phyloP scores from a whole-genome alignment of 106 monocot species.

The Allium sativum region DNA sequence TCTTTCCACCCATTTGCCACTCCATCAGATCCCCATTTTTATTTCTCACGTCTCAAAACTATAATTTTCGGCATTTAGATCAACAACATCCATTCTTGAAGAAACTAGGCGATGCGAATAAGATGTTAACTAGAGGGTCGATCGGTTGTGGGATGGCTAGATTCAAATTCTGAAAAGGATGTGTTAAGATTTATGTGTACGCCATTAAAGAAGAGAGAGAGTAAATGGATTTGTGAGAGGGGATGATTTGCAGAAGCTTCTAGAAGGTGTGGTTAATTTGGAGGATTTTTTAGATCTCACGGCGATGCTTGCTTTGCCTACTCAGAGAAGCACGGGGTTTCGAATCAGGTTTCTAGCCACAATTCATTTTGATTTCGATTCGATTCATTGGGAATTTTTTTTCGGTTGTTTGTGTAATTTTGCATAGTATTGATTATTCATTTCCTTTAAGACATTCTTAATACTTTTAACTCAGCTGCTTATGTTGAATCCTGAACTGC shows the following conservation, averaged over 20 bases:
- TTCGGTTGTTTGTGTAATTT: too few species aligned
- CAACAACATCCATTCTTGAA: too few species aligned
- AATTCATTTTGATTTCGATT: constrained; percentile 22
- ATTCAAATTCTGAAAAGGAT: constrained; percentile 91
- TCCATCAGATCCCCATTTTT: too few species aligned
- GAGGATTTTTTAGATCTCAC: constrained; percentile 92
- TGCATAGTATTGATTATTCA: too few species aligned
- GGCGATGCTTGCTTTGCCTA: constrained; percentile 87
- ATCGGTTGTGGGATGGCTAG: constrained; percentile 78
- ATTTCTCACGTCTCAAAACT: too few species aligned
- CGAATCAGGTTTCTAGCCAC: constrained; percentile 34
- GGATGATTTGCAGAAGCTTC: constrained; percentile 47
- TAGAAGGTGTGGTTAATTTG: constrained; percentile 55
- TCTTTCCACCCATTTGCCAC: too few species aligned
- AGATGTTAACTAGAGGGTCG: constrained; percentile 55
- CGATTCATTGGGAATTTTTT: not conserved
- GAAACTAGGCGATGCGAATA: constrained; percentile 72
- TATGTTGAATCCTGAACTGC: too few species aligned
- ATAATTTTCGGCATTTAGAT: too few species aligned
- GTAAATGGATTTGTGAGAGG: constrained; percentile 40
- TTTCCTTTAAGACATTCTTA: too few species aligned
- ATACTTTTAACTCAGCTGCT: too few species aligned
- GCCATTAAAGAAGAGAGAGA: constrained; percentile 52
- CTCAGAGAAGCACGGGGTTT: constrained; percentile 57
- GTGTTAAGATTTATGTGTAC: constrained; percentile 78